Conservation (phyloP, 2,329 filamentous ascomycete genomes). For the Geoglossum cookeanum region DNA sequence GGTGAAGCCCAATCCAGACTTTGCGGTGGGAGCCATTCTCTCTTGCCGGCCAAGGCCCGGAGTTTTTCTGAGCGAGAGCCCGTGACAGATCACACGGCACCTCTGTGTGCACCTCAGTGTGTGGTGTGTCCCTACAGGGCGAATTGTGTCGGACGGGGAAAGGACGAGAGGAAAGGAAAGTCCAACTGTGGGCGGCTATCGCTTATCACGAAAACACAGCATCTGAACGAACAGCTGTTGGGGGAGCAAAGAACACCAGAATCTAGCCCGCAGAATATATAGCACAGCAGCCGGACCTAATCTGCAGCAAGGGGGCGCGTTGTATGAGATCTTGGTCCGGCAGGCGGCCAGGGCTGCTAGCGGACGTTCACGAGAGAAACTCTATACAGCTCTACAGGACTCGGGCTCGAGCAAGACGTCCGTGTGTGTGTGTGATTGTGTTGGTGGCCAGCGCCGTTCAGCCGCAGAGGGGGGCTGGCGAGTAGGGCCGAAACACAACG, state of each 20-base stretch:
- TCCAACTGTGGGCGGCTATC: background rate
- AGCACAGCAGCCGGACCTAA: too few species aligned
- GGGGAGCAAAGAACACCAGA: too few species aligned
- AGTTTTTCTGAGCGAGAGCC: background rate
- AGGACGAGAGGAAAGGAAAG: background rate
- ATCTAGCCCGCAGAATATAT: too few species aligned
- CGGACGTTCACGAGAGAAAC: too few species aligned
- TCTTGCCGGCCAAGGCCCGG: background rate
- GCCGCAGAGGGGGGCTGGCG: background rate
- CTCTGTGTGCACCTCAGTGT: too few species aligned
- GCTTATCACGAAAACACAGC: background rate
- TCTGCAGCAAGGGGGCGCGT: too few species aligned
- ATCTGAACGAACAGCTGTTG: background rate
- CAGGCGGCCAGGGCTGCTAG: too few species aligned
- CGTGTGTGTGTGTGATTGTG: too few species aligned
- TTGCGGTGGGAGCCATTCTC: background rate
- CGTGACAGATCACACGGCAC: background rate
- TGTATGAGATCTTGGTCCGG: too few species aligned
- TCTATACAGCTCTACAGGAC: too few species aligned
- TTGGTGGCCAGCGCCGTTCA: background rate
- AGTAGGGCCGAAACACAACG: background rate
- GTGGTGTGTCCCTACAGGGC: background rate
- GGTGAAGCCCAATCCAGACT: background rate
- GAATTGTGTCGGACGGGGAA: background rate
- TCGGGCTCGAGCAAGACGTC: too few species aligned